phyloP scores from a whole-genome alignment of 768 basidiomycete genomes.

The Dentipellis sp. region DNA sequence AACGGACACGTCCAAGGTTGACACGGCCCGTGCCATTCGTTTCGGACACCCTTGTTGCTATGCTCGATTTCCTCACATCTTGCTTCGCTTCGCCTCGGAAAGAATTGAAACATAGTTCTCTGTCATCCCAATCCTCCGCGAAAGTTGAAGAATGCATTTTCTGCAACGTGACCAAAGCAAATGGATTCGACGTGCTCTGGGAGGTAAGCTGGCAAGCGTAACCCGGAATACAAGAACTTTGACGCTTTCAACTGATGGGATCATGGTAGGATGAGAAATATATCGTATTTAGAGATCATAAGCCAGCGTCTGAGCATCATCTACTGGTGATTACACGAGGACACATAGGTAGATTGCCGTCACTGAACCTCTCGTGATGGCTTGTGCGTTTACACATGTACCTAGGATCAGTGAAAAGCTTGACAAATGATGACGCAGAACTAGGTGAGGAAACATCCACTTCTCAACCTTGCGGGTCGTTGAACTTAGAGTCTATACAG shows the following conservation, averaged over 20 bases:
- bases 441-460: constrained; percentile 32
- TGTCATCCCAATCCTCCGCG: background rate
- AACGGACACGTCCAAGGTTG: too few species aligned
- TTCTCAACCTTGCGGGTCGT: background rate
- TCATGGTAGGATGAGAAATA: constrained; percentile 20
- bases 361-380: background rate
- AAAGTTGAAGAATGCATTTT: constrained; percentile 20
- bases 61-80: background rate
- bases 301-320: constrained; percentile 27
- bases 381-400: background rate
- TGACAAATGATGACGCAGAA: constrained; percentile 34
- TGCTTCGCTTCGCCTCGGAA: background rate
- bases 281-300: constrained; percentile 26
- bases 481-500: constrained; percentile 18
- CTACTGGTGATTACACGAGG: constrained; percentile 26
- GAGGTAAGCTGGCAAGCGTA: constrained; percentile 18
- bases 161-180: constrained; percentile 21
- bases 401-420: constrained; percentile 45
- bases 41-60: background rate
- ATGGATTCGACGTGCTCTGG: constrained; percentile 26
- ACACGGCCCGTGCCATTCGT: too few species aligned
- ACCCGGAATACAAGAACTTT: too few species aligned
- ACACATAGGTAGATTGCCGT: constrained; percentile 24
- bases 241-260: too few species aligned
- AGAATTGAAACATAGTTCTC: background rate